These are phyloP conservation scores for Coprinellus micaceus DNA, from an alignment of 768 basidiomycete genomes.

Conservation along the genomic window DNA sequence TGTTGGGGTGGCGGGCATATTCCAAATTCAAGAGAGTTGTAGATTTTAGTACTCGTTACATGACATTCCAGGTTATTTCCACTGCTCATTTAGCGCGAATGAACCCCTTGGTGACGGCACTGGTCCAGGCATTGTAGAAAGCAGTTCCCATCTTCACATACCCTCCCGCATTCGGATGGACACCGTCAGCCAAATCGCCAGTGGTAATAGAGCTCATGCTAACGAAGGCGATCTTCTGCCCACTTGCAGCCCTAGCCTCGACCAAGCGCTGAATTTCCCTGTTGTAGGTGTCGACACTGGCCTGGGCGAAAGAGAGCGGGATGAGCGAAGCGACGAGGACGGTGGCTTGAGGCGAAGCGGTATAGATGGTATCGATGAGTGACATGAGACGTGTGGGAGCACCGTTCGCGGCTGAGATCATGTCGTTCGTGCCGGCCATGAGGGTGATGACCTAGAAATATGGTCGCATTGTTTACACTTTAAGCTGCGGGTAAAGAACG, in stretches of 20 bases:
- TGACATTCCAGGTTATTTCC: too few species aligned
- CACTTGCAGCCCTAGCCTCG: background rate
- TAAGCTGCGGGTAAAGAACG: background rate
- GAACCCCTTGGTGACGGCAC: background rate
- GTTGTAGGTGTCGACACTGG: constrained; percentile 2
- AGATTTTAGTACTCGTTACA: too few species aligned
- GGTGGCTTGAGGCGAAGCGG: background rate
- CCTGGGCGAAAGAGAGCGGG: constrained; percentile 1
- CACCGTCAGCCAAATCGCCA: background rate
- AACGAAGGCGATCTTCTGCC: background rate
- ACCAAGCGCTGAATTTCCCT: background rate
- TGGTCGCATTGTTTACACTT: background rate
- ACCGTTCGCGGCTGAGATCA: background rate
- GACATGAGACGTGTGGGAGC: background rate
- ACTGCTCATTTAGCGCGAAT: too few species aligned
- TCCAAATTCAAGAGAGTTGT: too few species aligned
- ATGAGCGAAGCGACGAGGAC: background rate
- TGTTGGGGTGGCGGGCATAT: too few species aligned
- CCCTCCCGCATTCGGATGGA: background rate
- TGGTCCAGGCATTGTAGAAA: background rate
- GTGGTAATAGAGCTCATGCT: background rate
- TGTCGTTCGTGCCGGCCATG: constrained; percentile 13
- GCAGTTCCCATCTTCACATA: background rate
- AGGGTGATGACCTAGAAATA: constrained; percentile 12
- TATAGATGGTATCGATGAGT: constrained; percentile 1